A percentile compares a stretch with the other conserved stretches of the same genome.
phyloP scores from a whole-genome alignment of 768 basidiomycete genomes.

The Tubosaeta brunneosetosa region DNA sequence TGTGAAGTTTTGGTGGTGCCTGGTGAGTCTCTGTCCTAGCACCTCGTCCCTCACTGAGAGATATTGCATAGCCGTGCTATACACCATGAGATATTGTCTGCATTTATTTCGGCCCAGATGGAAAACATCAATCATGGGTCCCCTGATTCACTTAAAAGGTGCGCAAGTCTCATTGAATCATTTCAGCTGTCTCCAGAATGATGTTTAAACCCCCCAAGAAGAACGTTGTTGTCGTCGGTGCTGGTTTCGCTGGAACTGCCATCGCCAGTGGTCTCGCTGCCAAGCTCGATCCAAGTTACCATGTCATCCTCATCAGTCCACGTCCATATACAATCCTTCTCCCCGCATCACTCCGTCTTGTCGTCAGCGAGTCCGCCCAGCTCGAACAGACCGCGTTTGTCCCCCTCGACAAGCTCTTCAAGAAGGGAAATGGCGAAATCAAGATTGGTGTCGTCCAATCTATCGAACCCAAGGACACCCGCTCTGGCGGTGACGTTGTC shows the following conservation, averaged over 20 bases:
- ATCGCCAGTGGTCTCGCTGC: conserved; percentile 46
- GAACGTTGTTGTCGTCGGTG: conserved; percentile 55
- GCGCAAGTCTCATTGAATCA: neutral
- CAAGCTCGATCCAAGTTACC: conserved; percentile 46
- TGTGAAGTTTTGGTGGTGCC: no score
- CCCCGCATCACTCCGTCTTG: conserved; percentile 49
- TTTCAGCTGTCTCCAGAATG: neutral
- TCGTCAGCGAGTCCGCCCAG: conserved; percentile 33
- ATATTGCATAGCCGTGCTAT: no score
- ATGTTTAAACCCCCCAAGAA: conserved; percentile 13
- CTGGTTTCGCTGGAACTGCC: conserved; percentile 42
- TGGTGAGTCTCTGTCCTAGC: no score
- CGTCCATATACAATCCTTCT: conserved; percentile 48
- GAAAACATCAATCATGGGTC: neutral
- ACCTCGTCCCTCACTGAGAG: no score
- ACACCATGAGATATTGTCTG: no score
- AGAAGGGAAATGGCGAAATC: conserved; percentile 40
- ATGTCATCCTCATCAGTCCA: conserved; percentile 51
- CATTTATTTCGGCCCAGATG: neutral
- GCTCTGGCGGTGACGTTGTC: conserved; percentile 43
- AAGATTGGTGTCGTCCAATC: conserved; percentile 34
- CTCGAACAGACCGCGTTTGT: conserved; percentile 45
- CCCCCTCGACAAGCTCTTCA: conserved; percentile 48
- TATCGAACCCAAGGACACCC: conserved; percentile 33
- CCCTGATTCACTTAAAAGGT: neutral